Percentiles rank a stretch among this genome's conserved stretches.
Evolutionary conservation across 345 rosid species (phyloP).

Genomic region (Aurinia saxatilis): DNA sequence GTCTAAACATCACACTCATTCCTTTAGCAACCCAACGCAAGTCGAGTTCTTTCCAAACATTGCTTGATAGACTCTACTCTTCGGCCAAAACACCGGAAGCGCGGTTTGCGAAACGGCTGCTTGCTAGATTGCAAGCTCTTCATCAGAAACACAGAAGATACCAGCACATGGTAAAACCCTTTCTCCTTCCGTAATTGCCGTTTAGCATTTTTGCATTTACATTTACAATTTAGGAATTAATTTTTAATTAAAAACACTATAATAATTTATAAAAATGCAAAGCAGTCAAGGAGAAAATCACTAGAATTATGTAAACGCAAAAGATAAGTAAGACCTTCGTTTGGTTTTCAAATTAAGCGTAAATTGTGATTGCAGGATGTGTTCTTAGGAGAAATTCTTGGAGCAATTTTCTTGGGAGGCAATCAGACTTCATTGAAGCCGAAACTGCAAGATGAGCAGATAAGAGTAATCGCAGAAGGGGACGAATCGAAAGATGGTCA

Average conservation of each 20-base stretch:
- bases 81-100: slow-evolving; percentile 49
- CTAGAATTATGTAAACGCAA: neutral
- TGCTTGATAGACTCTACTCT: slow-evolving; percentile 28
- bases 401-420: slow-evolving; percentile 53
- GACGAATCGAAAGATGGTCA: slow-evolving; percentile 53
- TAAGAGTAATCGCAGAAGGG: slow-evolving; percentile 52
- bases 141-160: slow-evolving; percentile 48
- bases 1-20: slow-evolving; percentile 54
- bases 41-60: slow-evolving; percentile 35
- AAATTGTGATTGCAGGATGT: slow-evolving; percentile 41
- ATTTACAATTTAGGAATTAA: no score
- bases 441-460: slow-evolving; percentile 24
- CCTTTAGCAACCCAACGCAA: slow-evolving; percentile 58
- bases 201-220: no score
- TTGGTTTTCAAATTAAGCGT: slow-evolving; percentile 4
- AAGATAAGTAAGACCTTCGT: no score
- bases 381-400: slow-evolving; percentile 78
- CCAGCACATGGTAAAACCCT: slow-evolving; percentile 51
- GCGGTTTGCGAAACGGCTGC: slow-evolving; percentile 37
- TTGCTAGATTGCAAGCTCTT: slow-evolving; percentile 46
- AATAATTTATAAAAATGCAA: neutral
- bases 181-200: no score
- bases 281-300: neutral
- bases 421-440: slow-evolving; percentile 38
- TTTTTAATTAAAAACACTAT: neutral